Conservation (phyloP, 495 filamentous ascomycete species). For the Daldinia grandis region DNA sequence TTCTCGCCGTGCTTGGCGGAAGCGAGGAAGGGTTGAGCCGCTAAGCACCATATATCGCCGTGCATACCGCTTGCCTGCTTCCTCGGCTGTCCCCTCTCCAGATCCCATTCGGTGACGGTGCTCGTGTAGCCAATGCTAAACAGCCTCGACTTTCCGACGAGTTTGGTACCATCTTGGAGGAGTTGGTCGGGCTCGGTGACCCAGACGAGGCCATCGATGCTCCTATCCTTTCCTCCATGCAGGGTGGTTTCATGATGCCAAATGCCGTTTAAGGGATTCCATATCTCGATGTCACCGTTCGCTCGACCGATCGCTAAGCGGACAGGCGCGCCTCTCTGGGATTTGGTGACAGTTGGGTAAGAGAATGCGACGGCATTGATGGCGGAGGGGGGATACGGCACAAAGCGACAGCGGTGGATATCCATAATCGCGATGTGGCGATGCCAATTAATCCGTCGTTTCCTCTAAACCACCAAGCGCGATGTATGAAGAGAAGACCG, state of each 20-base stretch:
- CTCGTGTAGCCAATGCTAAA: slow-evolving; percentile 97
- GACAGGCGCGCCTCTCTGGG: slow-evolving; percentile 61
- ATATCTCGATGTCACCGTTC: slow-evolving; percentile 97
- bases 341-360: slow-evolving; percentile 71
- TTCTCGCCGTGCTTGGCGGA: slow-evolving; percentile 33
- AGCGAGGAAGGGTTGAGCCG: slow-evolving; percentile 73
- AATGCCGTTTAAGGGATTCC: slow-evolving; percentile 85
- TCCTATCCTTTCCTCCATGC: slow-evolving; percentile 82
- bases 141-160: slow-evolving; percentile 79
- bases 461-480: slow-evolving; percentile 2
- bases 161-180: slow-evolving; percentile 65
- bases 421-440: slow-evolving; percentile 71
- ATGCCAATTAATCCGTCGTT: slow-evolving; percentile 3
- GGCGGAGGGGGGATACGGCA: slow-evolving; percentile 89
- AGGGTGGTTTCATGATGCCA: slow-evolving; percentile 93
- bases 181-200: slow-evolving; percentile 81
- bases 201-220: slow-evolving; percentile 91
- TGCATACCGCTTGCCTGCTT: slow-evolving; percentile 90
- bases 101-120: slow-evolving; percentile 92
- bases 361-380: slow-evolving; percentile 97
- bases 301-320: slow-evolving; percentile 89
- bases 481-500: slow-evolving; percentile 1
- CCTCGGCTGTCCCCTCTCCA: slow-evolving; percentile 75
- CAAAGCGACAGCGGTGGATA: slow-evolving; percentile 95
- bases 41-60: slow-evolving; percentile 96